Evolutionary conservation across 176 grass and related monocot species (phyloP), one percentile per base, ranked within the genome.

Genomic region (Phoenix roebelenii): DNA sequence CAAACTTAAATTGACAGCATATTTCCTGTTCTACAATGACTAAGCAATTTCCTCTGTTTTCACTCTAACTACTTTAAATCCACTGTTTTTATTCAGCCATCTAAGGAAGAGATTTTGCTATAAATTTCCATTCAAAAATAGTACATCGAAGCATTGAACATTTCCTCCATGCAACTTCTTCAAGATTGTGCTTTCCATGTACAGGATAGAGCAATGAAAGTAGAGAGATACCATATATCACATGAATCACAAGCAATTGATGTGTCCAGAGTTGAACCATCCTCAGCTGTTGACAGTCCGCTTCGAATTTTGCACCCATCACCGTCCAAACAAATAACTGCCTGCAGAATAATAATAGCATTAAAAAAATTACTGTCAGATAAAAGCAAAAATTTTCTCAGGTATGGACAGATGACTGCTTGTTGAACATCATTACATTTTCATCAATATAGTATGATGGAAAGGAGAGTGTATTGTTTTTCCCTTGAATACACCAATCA

Each of bases 161-260:
- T 12, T 44, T 44, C 10, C 7, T 44, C 35, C 10, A 12, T 44
- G 35, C 35, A 44, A 44, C 9, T 44, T 44, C 35, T 44, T 44
- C 35, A 44, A 44, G 35, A 44, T 44, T 44, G 35, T 9, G 10
- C 7, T 44, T 44, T 44, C 35, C 35, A 14, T 44, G 35, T 9
- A 44, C 35, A 44, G 35, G 35, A 44, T 44, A 44, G 7, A 56
- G 18, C 19, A 54, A 18, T 19, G 51, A 28, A 23, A 61, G 61
- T 28, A 32, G 55, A 58, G 9, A 39, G 44, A 50, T 88, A 97
- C 92, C 87, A 97, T 77, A 77, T 80, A 77, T 97, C 92, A 82
- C 92, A 97, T 22, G 84, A 88, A 75, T 97, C 92, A 76, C 87
- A 97, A 70, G 87, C 92, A 91, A 91, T 84, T 66, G 92, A 97